A percentile compares a stretch with the other conserved stretches of the same genome.
Evolutionary conservation across 1,139 yeast species (phyloP).

Genomic region (Zygosaccharomyces pseudobailii): DNA sequence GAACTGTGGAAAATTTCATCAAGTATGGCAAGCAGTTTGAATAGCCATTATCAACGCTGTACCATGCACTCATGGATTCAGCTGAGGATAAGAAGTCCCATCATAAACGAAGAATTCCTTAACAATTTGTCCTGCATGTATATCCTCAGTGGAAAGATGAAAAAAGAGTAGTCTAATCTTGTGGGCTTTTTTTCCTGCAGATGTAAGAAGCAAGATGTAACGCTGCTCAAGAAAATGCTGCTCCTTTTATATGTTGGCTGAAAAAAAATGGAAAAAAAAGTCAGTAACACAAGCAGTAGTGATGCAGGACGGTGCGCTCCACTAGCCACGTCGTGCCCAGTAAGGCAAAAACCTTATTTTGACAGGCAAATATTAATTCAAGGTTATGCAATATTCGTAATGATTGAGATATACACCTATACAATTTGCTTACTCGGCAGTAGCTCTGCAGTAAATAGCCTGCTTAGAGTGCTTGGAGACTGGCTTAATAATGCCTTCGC

Average conservation of each 20-base stretch:
- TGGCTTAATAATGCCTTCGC: constrained; percentile 92
- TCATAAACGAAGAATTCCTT: constrained; percentile 39
- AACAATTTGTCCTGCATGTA: constrained; percentile 37
- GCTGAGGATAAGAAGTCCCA: constrained; percentile 11
- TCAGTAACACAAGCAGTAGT: not conserved
- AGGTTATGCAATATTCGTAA: constrained; percentile 5
- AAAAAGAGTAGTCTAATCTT: constrained; percentile 11
- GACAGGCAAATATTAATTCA: not conserved
- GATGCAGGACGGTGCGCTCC: not conserved
- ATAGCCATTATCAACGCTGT: constrained; percentile 18
- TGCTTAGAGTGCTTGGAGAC: constrained; percentile 95
- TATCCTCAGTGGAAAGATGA: constrained; percentile 34
- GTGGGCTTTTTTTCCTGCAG: constrained; percentile 1
- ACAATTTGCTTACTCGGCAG: constrained; percentile 43
- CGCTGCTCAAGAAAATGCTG: not conserved
- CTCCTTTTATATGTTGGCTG: not conserved
- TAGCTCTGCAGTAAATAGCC: constrained; percentile 89
- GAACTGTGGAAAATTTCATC: constrained; percentile 35
- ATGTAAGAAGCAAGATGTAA: not conserved
- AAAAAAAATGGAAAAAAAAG: not conserved
- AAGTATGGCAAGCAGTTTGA: constrained; percentile 9
- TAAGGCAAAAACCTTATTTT: no score
- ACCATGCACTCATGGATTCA: constrained; percentile 31
- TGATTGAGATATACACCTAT: constrained; percentile 6
- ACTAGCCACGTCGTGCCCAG: not conserved